A percentile compares a stretch with the other conserved stretches of the same genome.
These are phyloP conservation scores for Triticum monococcum DNA, from an alignment of 176 grass and related monocot genomes.

Conservation along the genomic window DNA sequence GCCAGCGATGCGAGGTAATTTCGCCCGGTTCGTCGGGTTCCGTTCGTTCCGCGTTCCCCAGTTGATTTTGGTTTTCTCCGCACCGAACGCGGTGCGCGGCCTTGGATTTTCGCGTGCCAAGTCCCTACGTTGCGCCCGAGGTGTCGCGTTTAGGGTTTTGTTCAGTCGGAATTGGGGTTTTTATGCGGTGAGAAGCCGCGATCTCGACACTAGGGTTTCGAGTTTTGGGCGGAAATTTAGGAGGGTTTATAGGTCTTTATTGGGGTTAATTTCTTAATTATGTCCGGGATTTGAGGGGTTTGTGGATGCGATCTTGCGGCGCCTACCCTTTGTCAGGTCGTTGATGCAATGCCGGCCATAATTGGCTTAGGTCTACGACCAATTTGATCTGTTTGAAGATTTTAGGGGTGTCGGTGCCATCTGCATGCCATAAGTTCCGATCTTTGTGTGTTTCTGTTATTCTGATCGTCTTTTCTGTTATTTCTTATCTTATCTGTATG, in stretches of 20 bases:
- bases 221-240: not conserved
- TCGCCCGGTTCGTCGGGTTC: not conserved
- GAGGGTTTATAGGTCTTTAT: not conserved
- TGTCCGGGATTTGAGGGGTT: not conserved
- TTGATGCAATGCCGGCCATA: not conserved
- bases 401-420: not conserved
- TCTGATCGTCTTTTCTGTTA: not conserved
- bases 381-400: not conserved
- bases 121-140: not conserved
- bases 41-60: not conserved
- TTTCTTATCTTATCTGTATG: not conserved
- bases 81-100: not conserved
- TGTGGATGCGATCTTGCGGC: not conserved
- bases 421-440: not conserved
- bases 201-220: constrained; percentile 34
- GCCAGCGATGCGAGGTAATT: constrained; percentile 53
- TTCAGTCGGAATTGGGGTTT: not conserved
- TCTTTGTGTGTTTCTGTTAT: not conserved
- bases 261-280: not conserved
- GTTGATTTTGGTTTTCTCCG: not conserved
- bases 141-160: not conserved
- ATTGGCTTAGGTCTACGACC: not conserved
- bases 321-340: not conserved
- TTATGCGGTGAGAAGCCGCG: not conserved
- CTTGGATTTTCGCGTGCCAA: not conserved